Base-by-base conservation (phyloP, 306 rosid genomes). In the Mimosa bimucronata region DNA sequence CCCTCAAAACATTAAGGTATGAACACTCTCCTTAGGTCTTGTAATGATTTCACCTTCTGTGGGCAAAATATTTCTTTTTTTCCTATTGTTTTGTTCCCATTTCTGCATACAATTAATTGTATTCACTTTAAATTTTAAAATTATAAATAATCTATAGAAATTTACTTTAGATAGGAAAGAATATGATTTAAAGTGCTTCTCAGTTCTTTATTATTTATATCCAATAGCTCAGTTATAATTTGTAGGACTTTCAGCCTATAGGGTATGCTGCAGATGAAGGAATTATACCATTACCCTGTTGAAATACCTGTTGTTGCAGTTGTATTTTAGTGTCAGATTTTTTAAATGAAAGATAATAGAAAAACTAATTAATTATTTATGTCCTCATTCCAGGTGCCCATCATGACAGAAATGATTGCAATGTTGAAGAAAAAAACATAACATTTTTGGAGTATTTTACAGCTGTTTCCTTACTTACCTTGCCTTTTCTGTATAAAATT, bases 391-490 rank as follows among this genome's bases (percentile, higher is more conserved):
- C 87, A 95, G 99, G 91, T 95, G 44, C 99, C 99, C 18, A 88
- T 97, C 28, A 44, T 83, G 77, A 85, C 92, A 79, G 93, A 93
- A 88, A 91, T 95, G 99, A 38, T 91, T 76, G 86, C 85, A 37
- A 84, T 85, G 94, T 84, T 91, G 94, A 95, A 85, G 94, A n/a
- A 91, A 83, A 81, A 93, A 95, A 16, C 97, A 91, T 48, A 95
- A 95, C 80, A 72, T 87, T 79, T 90, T 95, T 79, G 97, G 87
- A 80, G 92, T 95, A 78, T 79, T 95, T 68, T 93, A 95, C 83
- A 82, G 96, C 83, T 95, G 97, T 97, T 95, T 93, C 87, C 97
- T 93, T 71, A 76, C 44, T 19, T 73, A 44, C 76, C 42, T 18
- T 77, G 44, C 41, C 11, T 76, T 52, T 68, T 48, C 66, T 72